Conservation (phyloP, 495 filamentous ascomycete species). For the Lepraria neglecta region DNA sequence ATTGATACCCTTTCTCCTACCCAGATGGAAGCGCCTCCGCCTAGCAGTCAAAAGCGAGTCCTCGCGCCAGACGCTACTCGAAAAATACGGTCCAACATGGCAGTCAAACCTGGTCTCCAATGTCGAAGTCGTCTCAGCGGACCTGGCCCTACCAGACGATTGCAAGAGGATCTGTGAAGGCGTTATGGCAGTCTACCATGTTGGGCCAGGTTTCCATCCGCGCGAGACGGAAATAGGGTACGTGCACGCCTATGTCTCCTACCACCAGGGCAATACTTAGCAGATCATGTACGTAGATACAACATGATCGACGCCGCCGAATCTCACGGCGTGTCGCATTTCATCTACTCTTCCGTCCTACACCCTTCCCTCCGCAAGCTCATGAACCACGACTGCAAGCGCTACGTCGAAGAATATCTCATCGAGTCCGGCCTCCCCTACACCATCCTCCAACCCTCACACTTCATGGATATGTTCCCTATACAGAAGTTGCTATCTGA, state of each 20-base stretch:
- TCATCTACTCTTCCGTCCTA: conserved; percentile 31
- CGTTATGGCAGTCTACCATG: conserved; percentile 26
- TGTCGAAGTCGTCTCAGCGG: conserved; percentile 28
- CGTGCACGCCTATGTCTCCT: too few relatives aligned
- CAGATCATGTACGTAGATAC: conserved; percentile 8
- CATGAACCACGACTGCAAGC: conserved; percentile 35
- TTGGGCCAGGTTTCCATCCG: conserved; percentile 25
- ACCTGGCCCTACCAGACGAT: conserved; percentile 26
- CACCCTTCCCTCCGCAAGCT: conserved; percentile 33
- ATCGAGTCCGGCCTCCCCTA: conserved; percentile 30
- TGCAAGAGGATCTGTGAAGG: conserved; percentile 25
- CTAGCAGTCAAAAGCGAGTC: conserved; percentile 28
- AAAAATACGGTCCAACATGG: conserved; percentile 13
- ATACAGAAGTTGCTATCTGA: conserved; percentile 22
- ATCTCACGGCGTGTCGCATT: conserved; percentile 28
- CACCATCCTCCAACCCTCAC: conserved; percentile 35
- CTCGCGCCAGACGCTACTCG: conserved; percentile 20
- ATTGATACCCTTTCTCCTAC: conserved; percentile 31
- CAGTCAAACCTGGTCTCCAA: conserved; percentile 20
- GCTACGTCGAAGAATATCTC: conserved; percentile 34
- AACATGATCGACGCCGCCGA: conserved; percentile 34
- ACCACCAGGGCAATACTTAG: not conserved
- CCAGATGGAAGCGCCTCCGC: conserved; percentile 30
- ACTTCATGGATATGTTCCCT: conserved; percentile 34
- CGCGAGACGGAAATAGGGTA: conserved; percentile 30